Base-by-base conservation (phyloP, 1,284 basidiomycete species). In the Rhodotorula sp. region DNA sequence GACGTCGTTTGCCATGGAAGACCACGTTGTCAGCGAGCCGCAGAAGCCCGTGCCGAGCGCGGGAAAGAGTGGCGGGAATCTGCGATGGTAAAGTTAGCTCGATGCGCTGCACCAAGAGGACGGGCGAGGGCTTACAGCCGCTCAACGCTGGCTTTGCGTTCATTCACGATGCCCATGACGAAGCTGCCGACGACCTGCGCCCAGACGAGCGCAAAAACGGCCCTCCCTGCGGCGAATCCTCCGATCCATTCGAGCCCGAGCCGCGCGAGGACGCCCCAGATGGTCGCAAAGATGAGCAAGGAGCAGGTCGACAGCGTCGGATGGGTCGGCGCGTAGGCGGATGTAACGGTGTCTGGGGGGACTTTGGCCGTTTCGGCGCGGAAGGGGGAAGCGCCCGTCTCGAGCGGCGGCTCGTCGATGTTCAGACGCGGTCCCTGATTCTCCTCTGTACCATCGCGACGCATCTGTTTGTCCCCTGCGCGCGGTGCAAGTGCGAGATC, bases 11-110 rank as follows among this genome's bases (percentile, higher is more conserved):
- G 97, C 92, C 96, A 97, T 99, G 23, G 89, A 87, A 7, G 94
- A 97, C 83, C 98, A 99, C 0, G 95, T 98, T 7, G 97, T 99
- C 75, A 97, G 83, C 8, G 92, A 96, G 2, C 96, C 97, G 79
- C 96, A 98, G 80, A 97, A 92, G 7, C 95, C 95, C 57, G 95
- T 97, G 0, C 93, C 92, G 27, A 96, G 81, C 54, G 91, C 93
- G 9, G 90, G 91, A 81, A 93, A 96, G 13, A 96, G 79, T 1
- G 94, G 92, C 0, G 88, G 88, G 82, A 95, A 94, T 74, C 93
- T 96, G 64, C 7, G 19, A 34, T 34, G 34, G 34, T 34, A 34
- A 34, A 34, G 34, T 34, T 34, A 34, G 34, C 34, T 34, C 34
- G 34, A 34, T 34, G 34, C 34, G 34, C 34, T 34, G 34, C 34